Base-by-base conservation (phyloP, 1,284 basidiomycete species). In the Hemileia vastatrix region DNA sequence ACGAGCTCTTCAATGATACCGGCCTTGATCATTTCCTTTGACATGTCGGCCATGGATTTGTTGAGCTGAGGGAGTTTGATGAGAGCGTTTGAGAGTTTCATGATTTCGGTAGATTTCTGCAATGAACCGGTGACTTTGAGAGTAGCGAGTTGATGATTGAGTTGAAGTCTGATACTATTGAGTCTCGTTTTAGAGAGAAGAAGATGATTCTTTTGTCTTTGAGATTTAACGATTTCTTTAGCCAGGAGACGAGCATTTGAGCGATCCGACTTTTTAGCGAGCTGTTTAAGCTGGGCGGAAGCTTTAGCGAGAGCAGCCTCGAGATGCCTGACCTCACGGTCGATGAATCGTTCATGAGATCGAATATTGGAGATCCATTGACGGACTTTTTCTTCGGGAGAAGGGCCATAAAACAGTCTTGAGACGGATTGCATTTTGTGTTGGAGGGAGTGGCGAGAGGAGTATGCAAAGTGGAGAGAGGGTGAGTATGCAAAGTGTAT, bases 61-160 rank as follows among this genome's bases (percentile, higher is more conserved):
- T 85, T 88, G 58, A 98, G 84, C 76, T 98, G 90, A 15, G 95
- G 95, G 36, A 98, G 80, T 74, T 86, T 92, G 71, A 98, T 81
- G 50, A 98, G 82, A 52, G 86, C 80, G 77, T 96, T 98, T 3
- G 93, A 94, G 33, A 93, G 81, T 78, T 90, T 98, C 94, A 99
- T 98, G 67, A 98, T 97, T 77, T 98, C 94, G 1, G 94, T 93
- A 8, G 90, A 94, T 77, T 93, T 97, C 78, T 96, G 92, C 69
- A 99, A 80, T 21, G 90, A 85, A 6, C 95, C 95, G 2, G 95
- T 97, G 45, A 98, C 90, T 79, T 98, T 99, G 70, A 87, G 80
- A 87, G 97, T 91, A 0, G 95, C 95, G 64, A 96, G 81, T 77
- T 99, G 95, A 76, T 98, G 90, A 60, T 85, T 82, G 63, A 99